Conservation (phyloP, 495 filamentous ascomycete species). For the Trichoderma virens region DNA sequence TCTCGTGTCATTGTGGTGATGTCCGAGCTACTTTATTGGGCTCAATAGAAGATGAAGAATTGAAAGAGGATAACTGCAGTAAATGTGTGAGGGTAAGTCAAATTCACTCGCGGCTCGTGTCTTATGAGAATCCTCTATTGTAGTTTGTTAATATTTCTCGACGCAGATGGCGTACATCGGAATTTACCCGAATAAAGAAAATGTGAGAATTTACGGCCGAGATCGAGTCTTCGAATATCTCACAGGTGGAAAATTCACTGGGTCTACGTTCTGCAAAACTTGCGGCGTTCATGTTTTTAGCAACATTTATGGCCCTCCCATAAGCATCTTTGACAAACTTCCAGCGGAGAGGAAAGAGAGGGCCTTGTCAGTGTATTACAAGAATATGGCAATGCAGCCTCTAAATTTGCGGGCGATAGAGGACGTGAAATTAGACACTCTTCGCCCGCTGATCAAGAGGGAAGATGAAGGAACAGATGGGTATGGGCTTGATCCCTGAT, state of each 20-base stretch:
- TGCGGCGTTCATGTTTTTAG: conserved; percentile 18
- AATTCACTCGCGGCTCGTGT: background rate
- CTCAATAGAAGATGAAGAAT: background rate
- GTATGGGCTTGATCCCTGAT: conserved; percentile 12
- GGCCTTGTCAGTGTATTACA: conserved; percentile 12
- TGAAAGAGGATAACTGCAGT: conserved; percentile 21
- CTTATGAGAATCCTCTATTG: background rate
- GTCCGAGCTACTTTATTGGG: conserved; percentile 13
- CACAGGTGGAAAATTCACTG: conserved; percentile 12
- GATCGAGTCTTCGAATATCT: conserved; percentile 18
- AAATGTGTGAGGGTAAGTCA: conserved; percentile 16
- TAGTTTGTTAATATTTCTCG: background rate
- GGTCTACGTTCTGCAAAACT: conserved; percentile 13
- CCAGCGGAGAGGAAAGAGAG: conserved; percentile 15
- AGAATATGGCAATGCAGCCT: conserved; percentile 17
- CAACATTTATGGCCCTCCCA: conserved; percentile 18
- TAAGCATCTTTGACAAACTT: conserved; percentile 13
- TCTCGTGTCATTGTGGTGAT: conserved; percentile 18
- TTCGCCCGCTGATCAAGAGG: conserved; percentile 10
- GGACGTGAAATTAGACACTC: background rate
- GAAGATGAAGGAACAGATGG: conserved; percentile 16
- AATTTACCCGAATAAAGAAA: conserved; percentile 16
- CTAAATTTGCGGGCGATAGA: conserved; percentile 19
- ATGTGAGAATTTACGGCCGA: conserved; percentile 14
- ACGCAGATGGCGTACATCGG: conserved; percentile 16